Evolutionary conservation across 331 rosid species (phyloP), one percentile per base, ranked within the genome.

Genomic region (Acacia concinna): DNA sequence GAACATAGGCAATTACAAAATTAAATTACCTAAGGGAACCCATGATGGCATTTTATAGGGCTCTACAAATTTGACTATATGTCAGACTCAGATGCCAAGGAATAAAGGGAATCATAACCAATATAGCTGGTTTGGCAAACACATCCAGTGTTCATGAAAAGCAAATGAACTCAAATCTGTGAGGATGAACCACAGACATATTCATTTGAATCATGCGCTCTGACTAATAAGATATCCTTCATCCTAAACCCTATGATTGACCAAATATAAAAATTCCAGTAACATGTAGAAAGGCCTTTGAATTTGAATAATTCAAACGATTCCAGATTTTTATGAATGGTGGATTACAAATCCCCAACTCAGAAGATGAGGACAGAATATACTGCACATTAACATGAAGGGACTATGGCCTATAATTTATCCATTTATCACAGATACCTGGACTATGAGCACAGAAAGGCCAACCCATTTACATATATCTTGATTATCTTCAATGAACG

Each of bases 391-490:
- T 20, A 49, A 44, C 80, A 78, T 1, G 35, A 27, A 66, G 27
- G 31, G 68, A 63, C 68, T 62, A 78, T 30, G 56, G 34, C 18
- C 34, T 40, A 65, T 27, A 34, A 81, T 52, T 59, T 64, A 35
- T 46, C 65, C 70, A 52, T 79, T 63, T 51, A 73, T 28, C 47
- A 38, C 1, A 41, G 25, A 49, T 86, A 96, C 99, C 99, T 96
- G 98, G 76, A 89, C 43, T n/a, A 82, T 77, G 74, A 93, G 75
- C 71, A 91, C 97, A 37, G 71, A 13, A 43, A 93, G 78, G 70
- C 97, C 98, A 44, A 87, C 87, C 98, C 99, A 96, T 85, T 78
- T 82, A 84, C 91, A 96, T 70, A 91, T 75, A 66, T 91, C 97
- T 59, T 47, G 76, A 78, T 96, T 93, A 27, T 89, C 90, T 82